These are phyloP conservation scores for Ustilago shanxiensis DNA, from an alignment of 1,284 basidiomycete genomes.

Conservation along the genomic window DNA sequence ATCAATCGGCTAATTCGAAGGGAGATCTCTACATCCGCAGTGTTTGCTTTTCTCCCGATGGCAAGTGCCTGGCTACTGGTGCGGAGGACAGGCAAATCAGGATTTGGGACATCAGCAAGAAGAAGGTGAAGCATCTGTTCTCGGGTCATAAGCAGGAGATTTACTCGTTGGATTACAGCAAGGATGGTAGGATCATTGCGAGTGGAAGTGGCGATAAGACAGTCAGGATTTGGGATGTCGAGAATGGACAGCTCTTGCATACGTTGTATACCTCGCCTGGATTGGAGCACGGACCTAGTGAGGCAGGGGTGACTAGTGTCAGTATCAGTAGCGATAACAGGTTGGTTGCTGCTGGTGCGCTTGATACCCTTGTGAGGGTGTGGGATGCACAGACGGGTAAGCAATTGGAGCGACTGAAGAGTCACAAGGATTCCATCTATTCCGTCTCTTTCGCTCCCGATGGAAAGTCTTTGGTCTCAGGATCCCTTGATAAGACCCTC, in stretches of 20 bases:
- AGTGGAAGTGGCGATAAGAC: conserved; percentile 90
- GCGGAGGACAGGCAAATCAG: conserved; percentile 68
- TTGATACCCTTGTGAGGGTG: conserved; percentile 86
- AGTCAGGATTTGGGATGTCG: conserved; percentile 88
- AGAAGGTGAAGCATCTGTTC: conserved; percentile 75
- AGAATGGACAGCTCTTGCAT: conserved; percentile 72
- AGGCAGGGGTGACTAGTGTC: conserved; percentile 81
- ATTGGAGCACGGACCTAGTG: conserved; percentile 74
- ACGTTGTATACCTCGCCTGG: conserved; percentile 68
- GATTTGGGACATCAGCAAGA: conserved; percentile 83
- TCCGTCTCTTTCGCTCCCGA: conserved; percentile 88
- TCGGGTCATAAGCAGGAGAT: conserved; percentile 90
- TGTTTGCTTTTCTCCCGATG: conserved; percentile 68
- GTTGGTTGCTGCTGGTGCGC: conserved; percentile 83
- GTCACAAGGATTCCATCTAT: conserved; percentile 86
- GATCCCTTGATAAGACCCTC: conserved; percentile 86
- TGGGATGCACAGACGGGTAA: conserved; percentile 84
- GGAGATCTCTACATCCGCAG: conserved; percentile 69
- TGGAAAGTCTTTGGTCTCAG: conserved; percentile 81
- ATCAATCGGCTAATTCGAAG: conserved; percentile 71
- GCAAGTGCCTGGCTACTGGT: conserved; percentile 67
- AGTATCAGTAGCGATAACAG: conserved; percentile 84
- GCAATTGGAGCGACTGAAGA: conserved; percentile 81
- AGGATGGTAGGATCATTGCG: conserved; percentile 84
- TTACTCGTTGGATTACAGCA: conserved; percentile 85